Base-by-base conservation (phyloP, 2,329 filamentous ascomycete genomes). In the Colletotrichum spaethianum region DNA sequence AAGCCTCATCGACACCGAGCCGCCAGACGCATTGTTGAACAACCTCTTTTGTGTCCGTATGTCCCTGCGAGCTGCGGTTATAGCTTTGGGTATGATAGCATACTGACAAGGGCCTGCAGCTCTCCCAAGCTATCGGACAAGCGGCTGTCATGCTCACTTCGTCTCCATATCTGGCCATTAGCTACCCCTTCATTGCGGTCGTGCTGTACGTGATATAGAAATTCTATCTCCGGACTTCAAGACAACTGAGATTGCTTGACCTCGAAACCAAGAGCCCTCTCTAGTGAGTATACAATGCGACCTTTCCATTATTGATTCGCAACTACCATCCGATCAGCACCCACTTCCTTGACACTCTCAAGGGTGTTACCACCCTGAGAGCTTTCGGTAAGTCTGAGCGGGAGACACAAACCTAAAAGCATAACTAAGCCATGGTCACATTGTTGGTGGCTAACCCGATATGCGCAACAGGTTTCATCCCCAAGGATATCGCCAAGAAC, bases 141-240 rank as follows among this genome's bases (percentile, higher is more conserved):
- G 82, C 86, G 28, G 81, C 81, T 6, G 79, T 91, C 1, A 85
- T 90, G 36, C 84, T 83, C 0, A 77, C 77, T 0, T 76, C 74
- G 72, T 84, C 73, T 74, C 85, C 75, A 72, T 88, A 85, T 60
- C 80, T 88, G 0, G 83, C 84, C 0, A 82, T 87, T 26, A 81
- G 82, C 0, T 67, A 67, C 26, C 64, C 64, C 20, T 26, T 62
- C 9, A 23, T 67, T 6, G 20, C 38, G 6, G 23, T 20, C 12
- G 2, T 62, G 9, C 18, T 67, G 20, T 67, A 60, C 16, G 23
- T 8, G 12, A 52, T 67, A 0, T 89, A 91, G 72, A 86, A 83
- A 59, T 84, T 90, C 61, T 92, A 92, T 74, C 82, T 92, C 2
- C 83, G 87, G 0, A 92, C 90, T 0, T 91, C 89, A 0, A 81